Percentiles rank a stretch among this genome's conserved stretches.
These are phyloP conservation scores for Galerina marginata DNA, from an alignment of 768 basidiomycete genomes.

Conservation along the genomic window DNA sequence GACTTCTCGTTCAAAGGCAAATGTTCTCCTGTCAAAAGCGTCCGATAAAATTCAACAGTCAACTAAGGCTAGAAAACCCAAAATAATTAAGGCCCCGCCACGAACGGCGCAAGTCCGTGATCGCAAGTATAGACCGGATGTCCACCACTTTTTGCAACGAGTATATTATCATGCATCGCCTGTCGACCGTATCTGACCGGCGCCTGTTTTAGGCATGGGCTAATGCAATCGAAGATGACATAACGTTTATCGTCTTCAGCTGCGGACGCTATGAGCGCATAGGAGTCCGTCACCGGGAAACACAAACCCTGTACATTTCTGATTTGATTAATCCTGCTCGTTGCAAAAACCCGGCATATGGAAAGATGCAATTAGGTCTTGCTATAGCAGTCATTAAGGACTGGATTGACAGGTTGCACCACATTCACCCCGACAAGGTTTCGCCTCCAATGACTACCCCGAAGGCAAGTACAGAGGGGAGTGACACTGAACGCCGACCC, in stretches of 20 bases:
- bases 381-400: slow-evolving; percentile 13
- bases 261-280: slow-evolving; percentile 16
- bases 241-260: slow-evolving; percentile 10
- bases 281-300: slow-evolving; percentile 12
- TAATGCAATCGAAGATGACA: background rate
- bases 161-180: too few species aligned
- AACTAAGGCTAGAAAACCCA: too few species aligned
- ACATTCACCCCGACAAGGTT: too few species aligned
- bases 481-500: too few species aligned
- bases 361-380: slow-evolving; percentile 19
- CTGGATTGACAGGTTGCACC: background rate
- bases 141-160: slow-evolving; percentile 3
- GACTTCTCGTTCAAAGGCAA: background rate
- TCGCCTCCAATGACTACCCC: background rate
- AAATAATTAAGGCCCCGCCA: too few species aligned
- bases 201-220: slow-evolving; percentile 15
- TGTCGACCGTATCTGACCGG: too few species aligned
- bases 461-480: background rate
- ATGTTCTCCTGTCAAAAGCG: too few species aligned
- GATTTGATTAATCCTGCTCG: slow-evolving; percentile 13
- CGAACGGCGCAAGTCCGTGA: background rate
- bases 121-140: background rate
- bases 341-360: slow-evolving; percentile 11
- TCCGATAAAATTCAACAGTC: too few species aligned
- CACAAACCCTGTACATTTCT: slow-evolving; percentile 15